Evolutionary conservation across 2,329 filamentous ascomycete genomes (phyloP).

Genomic region (Leptographium galeiforme): DNA sequence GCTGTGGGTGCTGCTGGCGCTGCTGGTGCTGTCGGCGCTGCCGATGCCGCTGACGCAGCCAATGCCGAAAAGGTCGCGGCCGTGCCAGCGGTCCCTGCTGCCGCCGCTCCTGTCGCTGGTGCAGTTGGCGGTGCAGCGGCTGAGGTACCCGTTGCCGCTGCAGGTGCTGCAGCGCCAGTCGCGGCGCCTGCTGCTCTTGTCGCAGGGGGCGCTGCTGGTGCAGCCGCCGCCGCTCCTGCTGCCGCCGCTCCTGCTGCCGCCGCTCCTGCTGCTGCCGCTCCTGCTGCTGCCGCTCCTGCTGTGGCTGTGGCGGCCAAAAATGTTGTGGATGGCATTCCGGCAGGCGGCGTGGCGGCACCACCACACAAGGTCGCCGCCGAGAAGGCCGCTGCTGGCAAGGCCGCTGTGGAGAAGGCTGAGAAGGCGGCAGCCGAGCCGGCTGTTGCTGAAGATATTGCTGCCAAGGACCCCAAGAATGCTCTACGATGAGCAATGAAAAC

Average conservation of each 20-base stretch:
- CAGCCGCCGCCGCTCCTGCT: background rate
- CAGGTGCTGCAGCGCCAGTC: background rate
- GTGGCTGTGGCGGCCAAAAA: background rate
- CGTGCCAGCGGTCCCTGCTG: background rate
- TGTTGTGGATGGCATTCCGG: background rate
- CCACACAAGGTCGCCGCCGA: slow-evolving; percentile 1
- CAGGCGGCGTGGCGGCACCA: background rate
- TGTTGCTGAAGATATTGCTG: background rate
- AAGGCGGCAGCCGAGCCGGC: no score
- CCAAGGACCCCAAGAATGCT: slow-evolving; percentile 4
- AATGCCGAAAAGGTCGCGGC: background rate
- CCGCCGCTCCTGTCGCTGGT: background rate
- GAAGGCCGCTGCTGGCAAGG: slow-evolving; percentile 4
- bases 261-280: background rate
- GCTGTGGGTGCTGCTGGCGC: background rate
- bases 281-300: background rate
- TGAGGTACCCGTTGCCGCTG: background rate
- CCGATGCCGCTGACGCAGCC: background rate
- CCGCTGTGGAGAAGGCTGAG: background rate
- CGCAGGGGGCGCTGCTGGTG: background rate
- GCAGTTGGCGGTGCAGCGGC: background rate
- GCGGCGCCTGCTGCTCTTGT: background rate
- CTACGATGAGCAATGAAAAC: background rate
- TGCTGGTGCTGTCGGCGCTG: background rate
- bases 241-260: background rate